Percentiles rank a stretch among this genome's conserved stretches.
Evolutionary conservation across 2,329 filamentous ascomycete genomes (phyloP).

Genomic region (Verticillium longisporum): DNA sequence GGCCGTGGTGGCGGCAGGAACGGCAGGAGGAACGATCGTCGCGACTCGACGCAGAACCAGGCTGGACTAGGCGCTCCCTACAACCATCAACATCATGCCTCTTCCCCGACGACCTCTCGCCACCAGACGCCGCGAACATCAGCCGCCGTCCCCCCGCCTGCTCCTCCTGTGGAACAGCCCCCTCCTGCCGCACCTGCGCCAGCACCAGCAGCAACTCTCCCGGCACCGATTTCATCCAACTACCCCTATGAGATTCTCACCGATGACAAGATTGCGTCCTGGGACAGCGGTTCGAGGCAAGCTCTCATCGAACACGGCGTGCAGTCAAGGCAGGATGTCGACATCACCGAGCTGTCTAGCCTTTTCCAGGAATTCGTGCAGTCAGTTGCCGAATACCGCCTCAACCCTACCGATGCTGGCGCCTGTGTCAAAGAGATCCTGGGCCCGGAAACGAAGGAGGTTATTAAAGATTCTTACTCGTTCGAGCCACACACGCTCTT

Average conservation of each 20-base stretch:
- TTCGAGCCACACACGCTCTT: slow-evolving; percentile 67
- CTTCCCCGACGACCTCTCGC: background rate
- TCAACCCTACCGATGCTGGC: slow-evolving; percentile 65
- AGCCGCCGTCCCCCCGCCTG: slow-evolving; percentile 6
- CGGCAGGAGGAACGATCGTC: slow-evolving; percentile 41
- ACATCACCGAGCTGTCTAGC: slow-evolving; percentile 60
- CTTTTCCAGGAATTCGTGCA: slow-evolving; percentile 83
- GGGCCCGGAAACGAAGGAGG: slow-evolving; percentile 43
- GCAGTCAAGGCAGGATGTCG: slow-evolving; percentile 59
- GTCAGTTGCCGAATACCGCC: slow-evolving; percentile 61
- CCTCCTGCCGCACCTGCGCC: slow-evolving; percentile 5
- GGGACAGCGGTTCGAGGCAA: slow-evolving; percentile 59
- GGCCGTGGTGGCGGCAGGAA: slow-evolving; percentile 37
- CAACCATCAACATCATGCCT: background rate
- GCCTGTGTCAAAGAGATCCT: slow-evolving; percentile 68
- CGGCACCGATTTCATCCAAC: slow-evolving; percentile 29
- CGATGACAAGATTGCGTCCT: slow-evolving; percentile 58
- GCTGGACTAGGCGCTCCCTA: background rate
- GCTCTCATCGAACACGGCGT: slow-evolving; percentile 59
- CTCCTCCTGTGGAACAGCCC: slow-evolving; percentile 6
- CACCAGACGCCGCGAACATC: slow-evolving; percentile 4
- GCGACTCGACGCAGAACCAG: slow-evolving; percentile 38
- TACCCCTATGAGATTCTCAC: slow-evolving; percentile 75
- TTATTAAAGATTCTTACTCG: slow-evolving; percentile 39
- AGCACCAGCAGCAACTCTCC: slow-evolving; percentile 19